Evolutionary conservation across 225 moss, liverwort and hornwort genomes (phyloP).

Genomic region (Marchantia polymorpha): DNA sequence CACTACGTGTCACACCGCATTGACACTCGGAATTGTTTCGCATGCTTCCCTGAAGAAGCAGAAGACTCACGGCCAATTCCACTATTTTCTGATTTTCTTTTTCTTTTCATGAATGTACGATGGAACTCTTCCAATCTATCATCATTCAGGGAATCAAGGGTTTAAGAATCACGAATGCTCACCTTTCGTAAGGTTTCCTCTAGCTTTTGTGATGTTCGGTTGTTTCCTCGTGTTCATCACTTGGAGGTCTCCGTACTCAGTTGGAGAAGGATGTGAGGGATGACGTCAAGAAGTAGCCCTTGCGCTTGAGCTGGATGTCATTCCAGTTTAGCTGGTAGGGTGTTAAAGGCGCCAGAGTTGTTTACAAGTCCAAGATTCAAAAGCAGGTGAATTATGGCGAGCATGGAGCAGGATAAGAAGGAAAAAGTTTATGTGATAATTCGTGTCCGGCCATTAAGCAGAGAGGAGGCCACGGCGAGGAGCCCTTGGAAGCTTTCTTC

Average conservation of each 20-base stretch:
- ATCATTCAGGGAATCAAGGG: background rate
- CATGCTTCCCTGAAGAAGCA: background rate
- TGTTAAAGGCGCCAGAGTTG: too few relatives aligned
- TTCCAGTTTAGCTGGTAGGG: background rate
- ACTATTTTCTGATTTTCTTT: background rate
- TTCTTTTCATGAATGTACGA: background rate
- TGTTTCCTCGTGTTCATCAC: background rate
- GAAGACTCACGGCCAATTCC: background rate
- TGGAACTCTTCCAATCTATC: background rate
- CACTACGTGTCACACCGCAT: background rate
- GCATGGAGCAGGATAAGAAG: slow-evolving; percentile 19
- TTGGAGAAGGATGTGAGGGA: background rate
- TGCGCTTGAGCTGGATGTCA: background rate
- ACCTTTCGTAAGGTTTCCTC: background rate
- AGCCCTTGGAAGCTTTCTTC: slow-evolving; percentile 46
- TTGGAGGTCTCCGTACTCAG: background rate
- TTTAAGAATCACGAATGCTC: background rate
- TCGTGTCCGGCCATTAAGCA: slow-evolving; percentile 32
- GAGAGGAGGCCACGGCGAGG: slow-evolving; percentile 25
- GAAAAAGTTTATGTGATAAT: slow-evolving; percentile 31
- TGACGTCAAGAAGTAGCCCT: background rate
- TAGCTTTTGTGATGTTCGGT: background rate
- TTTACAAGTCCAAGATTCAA: background rate
- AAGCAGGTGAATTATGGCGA: slow-evolving; percentile 12
- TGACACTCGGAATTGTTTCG: background rate